A percentile compares a stretch with the other conserved stretches of the same genome.
Conservation (phyloP, 345 rosid genomes). For the Draba incana region DNA sequence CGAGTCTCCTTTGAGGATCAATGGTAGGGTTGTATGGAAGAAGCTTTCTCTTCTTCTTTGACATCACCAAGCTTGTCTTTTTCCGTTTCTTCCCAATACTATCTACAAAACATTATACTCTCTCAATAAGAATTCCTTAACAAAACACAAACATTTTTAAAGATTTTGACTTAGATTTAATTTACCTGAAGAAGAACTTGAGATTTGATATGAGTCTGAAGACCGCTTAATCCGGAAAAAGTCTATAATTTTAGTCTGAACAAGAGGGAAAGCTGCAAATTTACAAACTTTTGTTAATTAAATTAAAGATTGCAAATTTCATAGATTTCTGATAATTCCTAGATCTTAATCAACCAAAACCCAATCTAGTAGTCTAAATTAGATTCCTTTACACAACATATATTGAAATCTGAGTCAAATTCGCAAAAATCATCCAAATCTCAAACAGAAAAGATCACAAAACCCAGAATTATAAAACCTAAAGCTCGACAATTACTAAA, state of each 20-base stretch:
- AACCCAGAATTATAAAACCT: too few relatives aligned
- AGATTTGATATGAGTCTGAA: constrained; percentile 20
- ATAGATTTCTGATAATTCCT: not conserved
- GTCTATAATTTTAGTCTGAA: constrained; percentile 82
- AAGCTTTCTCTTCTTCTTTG: constrained; percentile 76
- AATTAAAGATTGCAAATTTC: not conserved
- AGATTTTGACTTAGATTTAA: too few relatives aligned
- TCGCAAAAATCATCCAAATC: not conserved
- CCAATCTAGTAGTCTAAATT: too few relatives aligned
- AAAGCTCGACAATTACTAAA: not conserved
- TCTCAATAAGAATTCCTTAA: not conserved
- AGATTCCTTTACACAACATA: not conserved
- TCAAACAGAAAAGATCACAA: not conserved
- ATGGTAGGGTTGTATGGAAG: constrained; percentile 69
- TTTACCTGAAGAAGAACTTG: constrained; percentile 52
- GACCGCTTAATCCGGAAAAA: constrained; percentile 78
- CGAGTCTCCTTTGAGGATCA: constrained; percentile 62
- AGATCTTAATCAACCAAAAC: too few relatives aligned
- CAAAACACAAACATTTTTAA: not conserved
- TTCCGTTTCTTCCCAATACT: constrained; percentile 60
- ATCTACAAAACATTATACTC: constrained; percentile 43
- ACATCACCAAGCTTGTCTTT: constrained; percentile 55
- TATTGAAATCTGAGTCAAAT: not conserved
- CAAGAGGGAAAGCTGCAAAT: constrained; percentile 66
- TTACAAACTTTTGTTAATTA: not conserved